Evolutionary conservation across 2,329 filamentous ascomycete genomes (phyloP), one percentile per base, ranked within the genome.

Genomic region (Penicillium nordicum): DNA sequence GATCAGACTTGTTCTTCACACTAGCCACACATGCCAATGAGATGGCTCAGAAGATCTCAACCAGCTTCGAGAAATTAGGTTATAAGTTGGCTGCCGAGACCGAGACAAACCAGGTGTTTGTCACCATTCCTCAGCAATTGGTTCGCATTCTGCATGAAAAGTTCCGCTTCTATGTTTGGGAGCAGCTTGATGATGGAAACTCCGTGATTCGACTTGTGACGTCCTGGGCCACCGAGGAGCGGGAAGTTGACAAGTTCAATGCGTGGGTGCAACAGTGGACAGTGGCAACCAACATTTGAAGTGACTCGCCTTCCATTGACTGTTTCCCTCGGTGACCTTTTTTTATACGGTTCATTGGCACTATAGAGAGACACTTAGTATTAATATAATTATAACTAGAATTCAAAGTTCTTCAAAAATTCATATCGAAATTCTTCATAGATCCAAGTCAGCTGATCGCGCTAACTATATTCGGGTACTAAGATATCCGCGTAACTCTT

Each of bases 41-140:
- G 0, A 76, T 78, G 42, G 80, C 80, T 0, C 70, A 74, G 59
- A 72, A 67, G 47, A 72, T 82, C 4, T 80, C 79, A 0, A 66
- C 60, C 1, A 74, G 73, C n/a, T 76, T 82, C 21, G 70, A 74
- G 2, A 66, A 67, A 0, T 68, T 76, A 1, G 80, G 79, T 0
- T 80, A 74, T 63, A 61, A 64, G 0, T 61, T 81, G 8, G 70
- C 70, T 16, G 79, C 78, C 0, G 72, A 72, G 21, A 81, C 79
- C 0, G 76, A 80, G 65, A 82, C 79, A 9, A 82, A 82, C 50
- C 79, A 82, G 61, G 79, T 82, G 2, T 82, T 82, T 68, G 77
- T 77, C 0, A 68, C 76, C 2, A 59, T 82, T 4, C 78, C 79
- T 0, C 37, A 74, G 12, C 61, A 60, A 0, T 47, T 80, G 36